Evolutionary conservation across 495 filamentous ascomycete genomes (phyloP).

Genomic region (Rusavskia elegans): DNA sequence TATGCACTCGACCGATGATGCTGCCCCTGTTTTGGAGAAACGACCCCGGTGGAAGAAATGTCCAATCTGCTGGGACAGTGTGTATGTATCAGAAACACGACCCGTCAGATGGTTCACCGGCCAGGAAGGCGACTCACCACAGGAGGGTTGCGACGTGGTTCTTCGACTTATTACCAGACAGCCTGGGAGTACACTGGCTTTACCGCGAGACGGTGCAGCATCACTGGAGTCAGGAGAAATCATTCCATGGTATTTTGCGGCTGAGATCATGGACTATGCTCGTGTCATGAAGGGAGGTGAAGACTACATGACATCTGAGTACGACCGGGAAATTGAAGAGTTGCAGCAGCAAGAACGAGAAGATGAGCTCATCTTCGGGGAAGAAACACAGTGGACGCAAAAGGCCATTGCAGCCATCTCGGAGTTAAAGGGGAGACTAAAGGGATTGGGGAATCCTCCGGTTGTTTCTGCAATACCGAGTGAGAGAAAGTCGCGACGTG

Average conservation of each 20-base stretch:
- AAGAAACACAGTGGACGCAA: constrained; percentile 80
- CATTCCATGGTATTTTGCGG: constrained; percentile 87
- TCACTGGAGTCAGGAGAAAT: constrained; percentile 48
- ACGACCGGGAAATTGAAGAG: constrained; percentile 58
- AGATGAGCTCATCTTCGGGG: constrained; percentile 85
- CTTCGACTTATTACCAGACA: constrained; percentile 67
- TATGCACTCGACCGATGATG: constrained; percentile 73
- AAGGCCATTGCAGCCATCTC: constrained; percentile 60
- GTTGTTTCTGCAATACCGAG: constrained; percentile 32
- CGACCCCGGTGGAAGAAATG: constrained; percentile 84
- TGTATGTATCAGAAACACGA: constrained; percentile 76
- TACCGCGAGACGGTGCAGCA: constrained; percentile 73
- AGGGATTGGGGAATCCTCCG: constrained; percentile 58
- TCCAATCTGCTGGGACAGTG: constrained; percentile 83
- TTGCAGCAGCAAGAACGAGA: constrained; percentile 63
- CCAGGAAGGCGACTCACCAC: constrained; percentile 64
- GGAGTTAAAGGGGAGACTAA: constrained; percentile 54
- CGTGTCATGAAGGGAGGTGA: constrained; percentile 89
- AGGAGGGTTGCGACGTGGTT: constrained; percentile 78
- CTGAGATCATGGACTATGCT: constrained; percentile 87
- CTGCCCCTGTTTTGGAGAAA: constrained; percentile 44
- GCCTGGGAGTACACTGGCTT: constrained; percentile 64
- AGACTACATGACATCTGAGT: constrained; percentile 71
- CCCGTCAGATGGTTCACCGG: constrained; percentile 85
- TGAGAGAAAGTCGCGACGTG: constrained; percentile 26